Base-by-base conservation (phyloP, 352 stramenopile genomes). In the Globisporangium carolinianum region DNA sequence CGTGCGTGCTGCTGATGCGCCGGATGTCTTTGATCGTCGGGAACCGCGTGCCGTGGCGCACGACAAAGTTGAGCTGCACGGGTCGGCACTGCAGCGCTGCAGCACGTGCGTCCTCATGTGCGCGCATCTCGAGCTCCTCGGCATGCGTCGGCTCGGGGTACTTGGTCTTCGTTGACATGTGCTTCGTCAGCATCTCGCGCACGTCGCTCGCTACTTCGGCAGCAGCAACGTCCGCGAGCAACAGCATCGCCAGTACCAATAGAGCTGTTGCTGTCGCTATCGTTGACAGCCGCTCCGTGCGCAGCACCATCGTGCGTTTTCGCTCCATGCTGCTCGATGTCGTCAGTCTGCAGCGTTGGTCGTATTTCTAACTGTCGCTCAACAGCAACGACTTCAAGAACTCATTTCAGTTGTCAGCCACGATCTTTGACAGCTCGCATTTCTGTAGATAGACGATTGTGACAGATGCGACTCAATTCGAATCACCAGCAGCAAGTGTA, bases 121-220 rank as follows among this genome's bases (percentile, higher is more conserved):
- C 37, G 6, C 54, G 42, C 43, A 49, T 51, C 17, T 43, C 41
- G 10, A 61, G 24, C 14, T 56, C 45, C 14, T 69, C 36, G 6
- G 38, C 43, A 8, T 11, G 56, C 49, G 55, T 54, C 6, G 66
- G 69, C 18, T 59, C 55, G 32, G 76, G 68, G 58, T 91, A 91
- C 58, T 84, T 58, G 51, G 77, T 91, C 70, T 91, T 91, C 53
- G 82, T 91, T 10, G 82, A 91, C 82, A 91, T 91, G 65, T 84
- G 73, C 53, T 58, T 65, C 12, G 53, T 63, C 50, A 89, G 61
- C 45, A 86, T 61, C 15, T 72, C 53, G 12, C 66, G 59, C 8
- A 35, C 49, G 46, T 54, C 18, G 6, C 15, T 41, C 24, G 24
- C 24, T 24, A 24, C 24, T 24, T 24, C 24, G 35, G 36, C 37